Percentiles rank a stretch among this genome's conserved stretches.
These are phyloP conservation scores for Aspergillus aculeatinus DNA, from an alignment of 2,329 filamentous ascomycete species.

Conservation along the genomic window DNA sequence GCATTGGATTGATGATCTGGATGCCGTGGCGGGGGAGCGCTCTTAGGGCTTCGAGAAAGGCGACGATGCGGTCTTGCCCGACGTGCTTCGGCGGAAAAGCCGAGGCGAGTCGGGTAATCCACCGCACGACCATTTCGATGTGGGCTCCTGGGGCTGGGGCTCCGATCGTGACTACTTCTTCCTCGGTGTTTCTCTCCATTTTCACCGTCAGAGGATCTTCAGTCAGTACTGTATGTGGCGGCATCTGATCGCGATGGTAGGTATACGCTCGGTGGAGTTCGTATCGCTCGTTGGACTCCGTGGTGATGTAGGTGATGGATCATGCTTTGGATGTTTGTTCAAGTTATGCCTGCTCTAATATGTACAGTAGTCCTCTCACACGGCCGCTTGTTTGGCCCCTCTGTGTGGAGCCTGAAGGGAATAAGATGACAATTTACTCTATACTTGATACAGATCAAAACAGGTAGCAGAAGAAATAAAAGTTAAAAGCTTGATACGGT, in stretches of 20 bases:
- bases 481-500: too few species aligned
- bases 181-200: not conserved
- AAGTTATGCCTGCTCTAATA: too few species aligned
- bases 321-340: too few species aligned
- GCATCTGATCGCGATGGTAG: not conserved
- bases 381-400: too few species aligned
- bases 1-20: not conserved
- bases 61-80: not conserved
- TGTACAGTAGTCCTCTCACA: too few species aligned
- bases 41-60: not conserved
- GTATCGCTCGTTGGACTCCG: not conserved
- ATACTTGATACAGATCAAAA: too few species aligned
- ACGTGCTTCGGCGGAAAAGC: not conserved
- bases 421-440: too few species aligned
- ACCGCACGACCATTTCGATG: not conserved
- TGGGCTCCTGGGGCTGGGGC: not conserved
- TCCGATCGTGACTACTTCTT: not conserved
- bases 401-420: too few species aligned
- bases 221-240: too few species aligned
- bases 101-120: not conserved
- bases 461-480: too few species aligned
- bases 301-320: not conserved
- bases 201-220: too few species aligned
- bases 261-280: not conserved
- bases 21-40: not conserved